Conservation (phyloP, 768 basidiomycete genomes). For the Hemileccinum rubropunctum region DNA sequence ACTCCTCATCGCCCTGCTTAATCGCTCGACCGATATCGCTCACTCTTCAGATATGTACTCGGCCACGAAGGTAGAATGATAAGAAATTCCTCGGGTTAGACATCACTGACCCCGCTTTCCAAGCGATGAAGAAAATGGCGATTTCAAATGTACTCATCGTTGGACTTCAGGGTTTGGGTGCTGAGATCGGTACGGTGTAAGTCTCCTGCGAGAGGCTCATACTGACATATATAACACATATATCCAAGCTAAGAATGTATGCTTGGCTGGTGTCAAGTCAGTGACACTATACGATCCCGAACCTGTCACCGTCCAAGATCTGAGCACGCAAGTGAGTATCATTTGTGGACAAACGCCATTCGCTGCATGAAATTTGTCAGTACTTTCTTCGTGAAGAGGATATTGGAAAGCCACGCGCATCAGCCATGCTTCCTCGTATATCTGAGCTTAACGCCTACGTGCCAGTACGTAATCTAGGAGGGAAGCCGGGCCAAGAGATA, state of each 20-base stretch:
- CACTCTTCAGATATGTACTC: slow-evolving; percentile 73
- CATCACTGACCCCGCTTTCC: slow-evolving; percentile 15
- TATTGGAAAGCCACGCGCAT: slow-evolving; percentile 83
- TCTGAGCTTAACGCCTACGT: slow-evolving; percentile 96
- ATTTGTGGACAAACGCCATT: not conserved
- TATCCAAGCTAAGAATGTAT: slow-evolving; percentile 80
- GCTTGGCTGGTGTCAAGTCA: slow-evolving; percentile 94
- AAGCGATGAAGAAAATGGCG: slow-evolving; percentile 99
- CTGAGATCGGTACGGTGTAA: slow-evolving; percentile 76
- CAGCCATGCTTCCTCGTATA: slow-evolving; percentile 81
- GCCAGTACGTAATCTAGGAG: slow-evolving; percentile 85
- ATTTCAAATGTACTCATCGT: slow-evolving; percentile 92
- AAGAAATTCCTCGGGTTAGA: not conserved
- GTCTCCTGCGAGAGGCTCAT: slow-evolving; percentile 1
- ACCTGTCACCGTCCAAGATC: slow-evolving; percentile 80
- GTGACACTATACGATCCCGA: slow-evolving; percentile 96
- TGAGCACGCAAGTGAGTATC: slow-evolving; percentile 80
- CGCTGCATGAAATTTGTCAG: slow-evolving; percentile 39
- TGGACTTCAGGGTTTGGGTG: slow-evolving; percentile 88
- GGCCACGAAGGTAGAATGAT: slow-evolving; percentile 81
- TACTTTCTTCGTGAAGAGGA: slow-evolving; percentile 92
- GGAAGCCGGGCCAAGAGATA: slow-evolving; percentile 72
- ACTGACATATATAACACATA: slow-evolving; percentile 12
- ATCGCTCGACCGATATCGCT: slow-evolving; percentile 21
- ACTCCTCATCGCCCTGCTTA: slow-evolving; percentile 8